Evolutionary conservation across 306 rosid genomes (phyloP), one percentile per base, ranked within the genome.

Genomic region (Casuarina glauca): DNA sequence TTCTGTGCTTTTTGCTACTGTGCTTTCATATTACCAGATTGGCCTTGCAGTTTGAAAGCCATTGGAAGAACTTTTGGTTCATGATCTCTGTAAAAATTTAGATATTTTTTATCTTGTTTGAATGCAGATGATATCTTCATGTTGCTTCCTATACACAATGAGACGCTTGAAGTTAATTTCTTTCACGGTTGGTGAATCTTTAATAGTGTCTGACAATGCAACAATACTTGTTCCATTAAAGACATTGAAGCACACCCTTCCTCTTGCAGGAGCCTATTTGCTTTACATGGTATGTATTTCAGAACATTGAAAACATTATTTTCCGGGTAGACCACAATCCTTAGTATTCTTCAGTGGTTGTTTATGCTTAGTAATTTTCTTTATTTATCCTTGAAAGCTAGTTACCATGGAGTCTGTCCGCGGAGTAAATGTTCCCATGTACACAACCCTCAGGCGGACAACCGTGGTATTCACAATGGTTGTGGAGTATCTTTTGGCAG

Each of bases 351-450:
- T 70, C n/a, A 35, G 48, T 77, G 55, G 66, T 53, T n/a, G 32
- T 71, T 69, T 71, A 85, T 52, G 74, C 75, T 20, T 79, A 69
- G 64, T 79, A 49, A 26, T 26, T 77, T 82, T 58, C 55, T 74
- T 77, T 73, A 69, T 87, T 87, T 92, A 72, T 84, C 80, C 86
- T 87, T 86, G 88, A 90, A 87, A 94, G 97, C 82, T 94, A 92
- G 92, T 86, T 80, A 84, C 95, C 76, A 91, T 94, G 98, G 98
- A 90, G 90, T 88, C 98, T 79, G 97, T 92, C 69, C 97, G 97
- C 50, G 97, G 98, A 79, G 97, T 94, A 78, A 94, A 94, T 88
- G 98, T 94, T 83, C 98, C 98, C 43, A 94, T 94, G 98, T 94
- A 94, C 86, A 94, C 98, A 53, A 90, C 97, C 73, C 91, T 94